Base-by-base conservation (phyloP, 2,329 filamentous ascomycete genomes). In the Sporothrix humicola region DNA sequence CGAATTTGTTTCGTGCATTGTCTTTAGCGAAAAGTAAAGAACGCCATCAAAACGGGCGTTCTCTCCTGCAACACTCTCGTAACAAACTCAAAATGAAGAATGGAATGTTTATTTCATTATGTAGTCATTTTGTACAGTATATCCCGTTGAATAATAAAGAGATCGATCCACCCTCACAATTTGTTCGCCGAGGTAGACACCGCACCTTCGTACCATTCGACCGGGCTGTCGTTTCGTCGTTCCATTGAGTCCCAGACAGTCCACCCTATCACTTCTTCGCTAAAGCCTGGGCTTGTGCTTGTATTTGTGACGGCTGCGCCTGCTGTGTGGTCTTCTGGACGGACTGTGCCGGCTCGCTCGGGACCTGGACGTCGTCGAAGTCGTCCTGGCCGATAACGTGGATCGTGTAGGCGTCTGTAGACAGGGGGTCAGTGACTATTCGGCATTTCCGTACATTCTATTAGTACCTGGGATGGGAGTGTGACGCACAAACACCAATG, bases 341-440 rank as follows among this genome's bases (percentile, higher is more conserved):
- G 17, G 77, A 73, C 48, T 73, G 73, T 31, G 76, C 73, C 2
- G 93, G 91, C 71, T 88, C 85, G 81, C 93, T 92, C 42, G 96
- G 96, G 52, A 98, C 91, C 81, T 94, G 91, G 78, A 98, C 95
- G 81, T 99, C 96, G 73, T 95, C 93, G 84, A 99, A 99, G 77
- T 98, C 93, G 82, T 98, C 96, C 83, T 98, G 96, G 59, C 95
- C 94, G 80, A 99, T 93, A 72, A 93, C 94, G 77, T 87, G 89
- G 80, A 99, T 92, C 3, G 88, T 90, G 79, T 89, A 90, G 77
- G 83, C 83, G 78, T 89, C 88, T 89, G 73, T 10, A 26, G 20
- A 1, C 52, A 23, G n/a, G 5, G 4, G 17, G 7, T 8, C 3
- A 59, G 31, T 66, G 26, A 73, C 65, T 20, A 31, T 1, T n/a